Base-by-base conservation (phyloP, 2,329 filamentous ascomycete genomes). In the Aspergillus sp. region DNA sequence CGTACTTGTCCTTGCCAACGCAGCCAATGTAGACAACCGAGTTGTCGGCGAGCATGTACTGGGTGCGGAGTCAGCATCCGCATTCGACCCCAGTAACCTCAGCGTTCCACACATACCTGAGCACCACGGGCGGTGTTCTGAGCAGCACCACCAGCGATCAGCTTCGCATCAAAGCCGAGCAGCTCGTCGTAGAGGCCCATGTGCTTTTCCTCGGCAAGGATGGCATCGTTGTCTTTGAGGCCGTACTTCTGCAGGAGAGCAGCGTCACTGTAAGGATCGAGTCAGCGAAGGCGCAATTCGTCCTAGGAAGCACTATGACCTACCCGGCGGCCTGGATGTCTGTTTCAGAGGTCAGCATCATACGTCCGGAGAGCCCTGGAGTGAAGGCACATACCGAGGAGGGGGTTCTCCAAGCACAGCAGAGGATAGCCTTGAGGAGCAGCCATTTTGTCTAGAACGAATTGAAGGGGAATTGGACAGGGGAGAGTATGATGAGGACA, bases 111-210 rank as follows among this genome's bases (percentile, higher is more conserved):
- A 11, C 49, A 35, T 66, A 74, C 72, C 63, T 91, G 85, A 44
- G 89, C 91, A 49, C 91, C 91, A 56, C 91, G 81, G 49, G 91
- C 89, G 33, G 86, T 93, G 75, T 98, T 98, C 69, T 98, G 91
- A 17, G 91, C 91, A 35, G 91, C 91, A 55, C 91, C 91, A 46
- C 91, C 91, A 34, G 91, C 86, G 57, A 96, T 91, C 60, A 96
- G 73, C 68, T 93, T 93, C 43, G 89, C 89, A 52, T 91, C 78
- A 67, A 80, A 85, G 74, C 91, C 81, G 52, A 95, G 76, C 48
- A 96, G 76, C 56, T 98, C 91, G 59, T 96, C 88, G 65, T 86
- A 98, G 56, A 98, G 75, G 28, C 74, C 76, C 57, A 82, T 72
- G 68, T 98, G 91, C 71, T 93, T 82, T 58, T 85, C 78, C 64